Conservation (phyloP, 169 alveolate genomes). For the Cryptosporidium ubiquitum region DNA sequence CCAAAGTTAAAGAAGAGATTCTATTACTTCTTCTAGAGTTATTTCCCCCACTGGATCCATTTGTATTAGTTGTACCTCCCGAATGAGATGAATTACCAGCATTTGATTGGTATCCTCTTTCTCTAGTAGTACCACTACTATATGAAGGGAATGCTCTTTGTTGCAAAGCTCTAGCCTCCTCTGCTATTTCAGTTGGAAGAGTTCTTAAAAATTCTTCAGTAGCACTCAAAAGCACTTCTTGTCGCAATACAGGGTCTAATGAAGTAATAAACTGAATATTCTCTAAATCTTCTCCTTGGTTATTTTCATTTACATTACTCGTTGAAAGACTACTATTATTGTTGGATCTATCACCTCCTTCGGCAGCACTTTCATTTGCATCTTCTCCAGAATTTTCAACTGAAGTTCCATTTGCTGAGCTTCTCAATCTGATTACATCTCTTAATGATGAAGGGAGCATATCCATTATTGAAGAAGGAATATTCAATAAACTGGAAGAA, state of each 20-base stretch:
- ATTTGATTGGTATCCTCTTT: conserved; percentile 8
- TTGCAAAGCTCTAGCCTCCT: conserved; percentile 82
- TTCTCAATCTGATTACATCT: conserved; percentile 35
- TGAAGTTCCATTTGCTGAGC: neutral
- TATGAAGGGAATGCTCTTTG: conserved; percentile 70
- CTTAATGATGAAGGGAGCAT: conserved; percentile 58
- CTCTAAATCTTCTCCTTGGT: conserved; percentile 77
- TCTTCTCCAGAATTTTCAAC: neutral
- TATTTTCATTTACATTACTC: neutral
- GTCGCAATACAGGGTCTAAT: conserved; percentile 83
- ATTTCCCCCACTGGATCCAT: neutral
- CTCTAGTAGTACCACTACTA: conserved; percentile 7
- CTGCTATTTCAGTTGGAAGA: conserved; percentile 81
- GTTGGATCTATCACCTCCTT: neutral
- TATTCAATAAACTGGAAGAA: neutral
- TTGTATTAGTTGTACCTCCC: neutral
- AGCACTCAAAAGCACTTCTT: conserved; percentile 84
- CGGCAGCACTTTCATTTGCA: neutral
- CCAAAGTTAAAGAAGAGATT: neutral
- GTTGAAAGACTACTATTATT: neutral
- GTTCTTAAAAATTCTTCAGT: conserved; percentile 79
- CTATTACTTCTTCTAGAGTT: conserved; percentile 45
- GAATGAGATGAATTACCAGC: neutral
- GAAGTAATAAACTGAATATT: conserved; percentile 83
- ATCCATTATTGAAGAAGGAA: conserved; percentile 48